A percentile compares a stretch with the other conserved stretches of the same genome.
Conservation (phyloP, 805 yeast species). For the Saccharomyces mikatae region DNA sequence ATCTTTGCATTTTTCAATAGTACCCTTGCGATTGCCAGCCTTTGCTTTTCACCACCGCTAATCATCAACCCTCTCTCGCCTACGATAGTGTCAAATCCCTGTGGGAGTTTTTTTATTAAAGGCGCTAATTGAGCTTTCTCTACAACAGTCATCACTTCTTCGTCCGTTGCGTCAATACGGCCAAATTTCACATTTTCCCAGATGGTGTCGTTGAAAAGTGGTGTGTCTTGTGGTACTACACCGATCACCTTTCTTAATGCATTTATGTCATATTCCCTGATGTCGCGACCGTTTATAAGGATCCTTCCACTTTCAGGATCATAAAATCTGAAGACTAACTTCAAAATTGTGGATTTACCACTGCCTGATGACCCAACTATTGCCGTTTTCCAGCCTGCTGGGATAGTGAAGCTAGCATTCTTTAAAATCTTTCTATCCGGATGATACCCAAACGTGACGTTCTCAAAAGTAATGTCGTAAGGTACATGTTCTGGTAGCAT, state of each 20-base stretch:
- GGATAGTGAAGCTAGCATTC: constrained; percentile 76
- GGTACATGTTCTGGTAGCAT: constrained; percentile 37
- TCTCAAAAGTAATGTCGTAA: constrained; percentile 80
- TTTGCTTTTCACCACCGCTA: constrained; percentile 97
- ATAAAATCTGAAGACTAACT: constrained; percentile 81
- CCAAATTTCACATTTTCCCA: constrained; percentile 86
- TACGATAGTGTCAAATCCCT: constrained; percentile 76
- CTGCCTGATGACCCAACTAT: constrained; percentile 95
- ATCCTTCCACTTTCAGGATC: constrained; percentile 76
- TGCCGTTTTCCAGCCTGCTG: constrained; percentile 87
- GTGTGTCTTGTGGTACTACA: constrained; percentile 97
- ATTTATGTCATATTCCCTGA: constrained; percentile 64
- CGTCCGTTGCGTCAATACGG: constrained; percentile 59
- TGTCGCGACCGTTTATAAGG: constrained; percentile 81
- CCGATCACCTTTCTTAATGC: constrained; percentile 70
- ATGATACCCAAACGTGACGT: constrained; percentile 88
- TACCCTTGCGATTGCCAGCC: constrained; percentile 90
- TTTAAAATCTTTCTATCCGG: constrained; percentile 78
- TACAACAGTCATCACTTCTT: constrained; percentile 59
- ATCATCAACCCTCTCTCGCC: constrained; percentile 99
- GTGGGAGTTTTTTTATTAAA: constrained; percentile 65
- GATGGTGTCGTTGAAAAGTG: constrained; percentile 85
- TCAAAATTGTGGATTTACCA: constrained; percentile 85
- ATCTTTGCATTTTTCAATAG: constrained; percentile 78
- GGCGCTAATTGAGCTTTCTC: constrained; percentile 59